A percentile compares a stretch with the other conserved stretches of the same genome.
Conservation (phyloP, 1,284 basidiomycete species). For the Pterula multifida region DNA sequence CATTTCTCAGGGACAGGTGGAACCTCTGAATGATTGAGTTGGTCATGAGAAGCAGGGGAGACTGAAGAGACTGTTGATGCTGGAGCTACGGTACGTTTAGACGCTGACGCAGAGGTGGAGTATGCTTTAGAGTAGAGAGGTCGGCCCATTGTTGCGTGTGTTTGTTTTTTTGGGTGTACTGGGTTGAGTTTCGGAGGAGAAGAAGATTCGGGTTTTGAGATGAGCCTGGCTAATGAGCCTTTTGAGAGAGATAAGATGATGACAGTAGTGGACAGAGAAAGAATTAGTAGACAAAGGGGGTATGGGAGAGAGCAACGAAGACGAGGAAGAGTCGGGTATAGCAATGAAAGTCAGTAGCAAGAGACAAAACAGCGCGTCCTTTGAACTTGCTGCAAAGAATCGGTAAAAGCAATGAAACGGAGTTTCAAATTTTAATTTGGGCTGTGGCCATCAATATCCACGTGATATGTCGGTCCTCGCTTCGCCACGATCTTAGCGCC, state of each 20-base stretch:
- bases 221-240: too few relatives aligned
- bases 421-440: not conserved
- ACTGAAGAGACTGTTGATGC: not conserved
- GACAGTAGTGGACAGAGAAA: too few relatives aligned
- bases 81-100: not conserved
- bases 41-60: not conserved
- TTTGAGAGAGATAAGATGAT: too few relatives aligned
- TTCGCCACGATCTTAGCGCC: too few relatives aligned
- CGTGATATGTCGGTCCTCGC: too few relatives aligned
- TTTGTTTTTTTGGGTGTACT: too few relatives aligned
- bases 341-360: not conserved
- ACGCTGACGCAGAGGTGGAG: not conserved
- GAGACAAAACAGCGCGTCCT: not conserved
- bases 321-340: not conserved
- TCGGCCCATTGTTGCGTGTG: not conserved
- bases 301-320: too few relatives aligned
- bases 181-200: too few relatives aligned
- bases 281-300: too few relatives aligned
- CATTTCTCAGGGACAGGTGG: not conserved
- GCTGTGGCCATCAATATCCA: not conserved
- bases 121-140: not conserved
- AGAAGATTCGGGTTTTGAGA: too few relatives aligned
- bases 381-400: not conserved
- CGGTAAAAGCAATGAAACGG: not conserved
- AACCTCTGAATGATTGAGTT: not conserved